Conservation (phyloP, 108 stramenopile genomes). For the Skeletonema marinoi region DNA sequence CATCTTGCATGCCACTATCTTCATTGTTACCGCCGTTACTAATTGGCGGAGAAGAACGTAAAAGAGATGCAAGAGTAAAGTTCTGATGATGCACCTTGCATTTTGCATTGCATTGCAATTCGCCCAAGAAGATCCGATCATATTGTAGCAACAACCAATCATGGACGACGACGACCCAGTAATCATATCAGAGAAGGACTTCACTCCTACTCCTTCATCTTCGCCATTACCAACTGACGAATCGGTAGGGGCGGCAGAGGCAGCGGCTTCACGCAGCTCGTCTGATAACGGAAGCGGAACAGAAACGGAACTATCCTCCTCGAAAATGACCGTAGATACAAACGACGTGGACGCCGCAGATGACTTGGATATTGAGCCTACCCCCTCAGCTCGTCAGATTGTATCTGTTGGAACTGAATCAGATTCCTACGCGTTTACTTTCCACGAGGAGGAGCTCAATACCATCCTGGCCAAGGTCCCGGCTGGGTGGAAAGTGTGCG, state of each 20-base stretch:
- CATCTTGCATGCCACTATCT: too few species aligned
- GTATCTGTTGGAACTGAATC: slow-evolving; percentile 84
- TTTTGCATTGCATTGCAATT: too few species aligned
- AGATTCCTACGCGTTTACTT: slow-evolving; percentile 80
- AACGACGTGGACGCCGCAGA: slow-evolving; percentile 17
- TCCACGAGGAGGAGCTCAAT: slow-evolving; percentile 82
- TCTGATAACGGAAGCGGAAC: background rate
- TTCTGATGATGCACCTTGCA: too few species aligned
- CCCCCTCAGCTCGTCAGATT: slow-evolving; percentile 70
- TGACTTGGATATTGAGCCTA: slow-evolving; percentile 9
- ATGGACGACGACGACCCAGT: slow-evolving; percentile 31
- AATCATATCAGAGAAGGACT: slow-evolving; percentile 40
- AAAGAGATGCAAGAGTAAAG: too few species aligned
- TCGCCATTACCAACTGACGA: slow-evolving; percentile 2
- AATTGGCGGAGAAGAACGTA: too few species aligned
- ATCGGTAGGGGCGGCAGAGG: background rate
- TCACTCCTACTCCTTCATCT: slow-evolving; percentile 13
- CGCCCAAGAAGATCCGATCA: too few species aligned
- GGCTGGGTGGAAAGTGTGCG: slow-evolving; percentile 87
- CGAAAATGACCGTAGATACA: slow-evolving; percentile 2
- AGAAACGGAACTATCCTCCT: slow-evolving; percentile 1
- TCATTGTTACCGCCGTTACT: too few species aligned
- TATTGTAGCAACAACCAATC: background rate
- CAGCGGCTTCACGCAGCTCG: background rate
- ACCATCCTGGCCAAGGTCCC: slow-evolving; percentile 77